A percentile compares a stretch with the other conserved stretches of the same genome.
phyloP scores from a whole-genome alignment of 2,329 filamentous ascomycete genomes.

The Stagonosporopsis rhizophila region DNA sequence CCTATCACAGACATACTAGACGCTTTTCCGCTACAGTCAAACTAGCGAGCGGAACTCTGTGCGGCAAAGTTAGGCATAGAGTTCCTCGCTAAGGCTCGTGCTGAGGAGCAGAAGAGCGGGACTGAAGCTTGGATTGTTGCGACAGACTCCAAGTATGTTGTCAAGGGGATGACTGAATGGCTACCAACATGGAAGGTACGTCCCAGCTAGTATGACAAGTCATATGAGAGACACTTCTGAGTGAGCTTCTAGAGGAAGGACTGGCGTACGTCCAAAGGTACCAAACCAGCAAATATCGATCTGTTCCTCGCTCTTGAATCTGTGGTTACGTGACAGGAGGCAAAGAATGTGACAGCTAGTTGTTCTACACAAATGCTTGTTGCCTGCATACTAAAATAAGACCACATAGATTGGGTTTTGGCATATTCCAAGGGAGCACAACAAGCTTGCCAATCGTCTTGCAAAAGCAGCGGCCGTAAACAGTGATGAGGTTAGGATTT shows the following conservation, averaged over 20 bases:
- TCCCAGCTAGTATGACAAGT: neutral
- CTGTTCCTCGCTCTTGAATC: slow-evolving; percentile 16
- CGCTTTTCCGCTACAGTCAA: slow-evolving; percentile 17
- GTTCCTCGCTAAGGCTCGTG: slow-evolving; percentile 2
- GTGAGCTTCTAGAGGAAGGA: slow-evolving; percentile 14
- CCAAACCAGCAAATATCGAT: slow-evolving; percentile 14
- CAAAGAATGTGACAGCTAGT: slow-evolving; percentile 15
- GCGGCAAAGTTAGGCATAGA: slow-evolving; percentile 18
- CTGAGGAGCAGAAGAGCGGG: neutral
- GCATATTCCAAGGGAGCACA: slow-evolving; percentile 21
- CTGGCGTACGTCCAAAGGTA: slow-evolving; percentile 14
- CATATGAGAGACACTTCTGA: slow-evolving; percentile 6
- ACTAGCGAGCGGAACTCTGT: slow-evolving; percentile 23
- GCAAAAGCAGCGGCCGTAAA: slow-evolving; percentile 19
- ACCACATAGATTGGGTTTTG: slow-evolving; percentile 12
- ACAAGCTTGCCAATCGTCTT: slow-evolving; percentile 21
- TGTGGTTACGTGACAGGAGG: slow-evolving; percentile 14
- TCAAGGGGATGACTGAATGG: slow-evolving; percentile 24
- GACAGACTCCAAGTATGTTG: slow-evolving; percentile 23
- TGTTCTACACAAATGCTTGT: slow-evolving; percentile 43
- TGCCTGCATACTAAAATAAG: slow-evolving; percentile 43
- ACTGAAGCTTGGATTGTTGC: slow-evolving; percentile 15
- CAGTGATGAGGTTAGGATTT: neutral
- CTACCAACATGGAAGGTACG: slow-evolving; percentile 21
- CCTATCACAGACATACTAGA: slow-evolving; percentile 18